Evolutionary conservation across 495 filamentous ascomycete species (phyloP).

Genomic region (Daldinia bambusicola): DNA sequence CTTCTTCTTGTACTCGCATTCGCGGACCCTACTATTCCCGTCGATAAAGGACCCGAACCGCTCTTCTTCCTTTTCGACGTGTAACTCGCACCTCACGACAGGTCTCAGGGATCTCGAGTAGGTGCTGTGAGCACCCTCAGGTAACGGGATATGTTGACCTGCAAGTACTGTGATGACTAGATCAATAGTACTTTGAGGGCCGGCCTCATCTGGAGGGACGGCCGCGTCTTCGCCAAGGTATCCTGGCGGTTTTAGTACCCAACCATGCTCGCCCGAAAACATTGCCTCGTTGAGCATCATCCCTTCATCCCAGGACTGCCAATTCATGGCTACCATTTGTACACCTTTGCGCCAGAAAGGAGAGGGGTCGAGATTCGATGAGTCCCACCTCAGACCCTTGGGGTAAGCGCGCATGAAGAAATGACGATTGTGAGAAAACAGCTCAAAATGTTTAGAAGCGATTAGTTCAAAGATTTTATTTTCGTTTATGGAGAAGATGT

Average conservation of each 20-base stretch:
- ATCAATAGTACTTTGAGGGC: slow-evolving; percentile 49
- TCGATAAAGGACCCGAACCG: slow-evolving; percentile 34
- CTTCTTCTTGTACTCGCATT: slow-evolving; percentile 48
- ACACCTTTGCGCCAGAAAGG: slow-evolving; percentile 88
- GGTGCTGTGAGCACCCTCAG: slow-evolving; percentile 45
- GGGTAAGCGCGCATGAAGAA: slow-evolving; percentile 94
- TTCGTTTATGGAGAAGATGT: slow-evolving; percentile 89
- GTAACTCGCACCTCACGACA: slow-evolving; percentile 79
- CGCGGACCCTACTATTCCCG: slow-evolving; percentile 24
- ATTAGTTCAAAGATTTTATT: slow-evolving; percentile 73
- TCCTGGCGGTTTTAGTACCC: slow-evolving; percentile 83
- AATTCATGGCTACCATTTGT: slow-evolving; percentile 94
- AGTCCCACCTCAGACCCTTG: slow-evolving; percentile 78
- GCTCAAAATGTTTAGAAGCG: slow-evolving; percentile 58
- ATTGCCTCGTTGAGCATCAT: slow-evolving; percentile 97
- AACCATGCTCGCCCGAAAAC: slow-evolving; percentile 85
- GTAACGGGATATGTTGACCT: slow-evolving; percentile 56
- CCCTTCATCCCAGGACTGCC: slow-evolving; percentile 87
- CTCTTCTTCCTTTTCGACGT: slow-evolving; percentile 70
- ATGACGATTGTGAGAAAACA: slow-evolving; percentile 82
- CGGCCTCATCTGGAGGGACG: slow-evolving; percentile 5
- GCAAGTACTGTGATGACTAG: slow-evolving; percentile 58
- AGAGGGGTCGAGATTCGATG: slow-evolving; percentile 86
- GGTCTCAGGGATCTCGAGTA: slow-evolving; percentile 49
- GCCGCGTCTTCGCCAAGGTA: slow-evolving; percentile 46